These are phyloP conservation scores for Salmacisia buchloeana DNA, from an alignment of 1,284 basidiomycete genomes.

Conservation along the genomic window DNA sequence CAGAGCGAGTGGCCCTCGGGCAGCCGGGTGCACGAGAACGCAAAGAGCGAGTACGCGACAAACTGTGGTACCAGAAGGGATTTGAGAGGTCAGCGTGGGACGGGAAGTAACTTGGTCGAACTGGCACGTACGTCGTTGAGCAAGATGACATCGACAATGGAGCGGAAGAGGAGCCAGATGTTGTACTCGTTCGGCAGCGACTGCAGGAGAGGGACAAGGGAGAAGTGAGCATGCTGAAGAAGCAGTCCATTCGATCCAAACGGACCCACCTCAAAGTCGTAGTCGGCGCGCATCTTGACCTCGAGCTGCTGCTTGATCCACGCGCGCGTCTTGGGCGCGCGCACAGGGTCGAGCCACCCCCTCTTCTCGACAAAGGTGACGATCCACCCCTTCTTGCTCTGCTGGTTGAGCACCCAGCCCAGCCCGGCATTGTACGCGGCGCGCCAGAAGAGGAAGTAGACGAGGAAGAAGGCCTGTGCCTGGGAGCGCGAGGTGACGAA, in stretches of 20 bases:
- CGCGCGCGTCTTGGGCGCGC: conserved; percentile 61
- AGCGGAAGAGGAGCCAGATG: conserved; percentile 82
- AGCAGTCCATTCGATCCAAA: background rate
- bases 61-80: conserved; percentile 59
- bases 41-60: conserved; percentile 88
- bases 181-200: conserved; percentile 44
- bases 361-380: conserved; percentile 70
- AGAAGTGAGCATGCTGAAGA: background rate
- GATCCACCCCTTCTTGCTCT: conserved; percentile 90
- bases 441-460: conserved; percentile 90
- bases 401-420: conserved; percentile 86
- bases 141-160: conserved; percentile 88
- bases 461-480: conserved; percentile 62
- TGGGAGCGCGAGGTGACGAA: conserved; percentile 56
- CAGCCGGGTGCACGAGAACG: conserved; percentile 69
- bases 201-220: background rate
- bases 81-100: background rate
- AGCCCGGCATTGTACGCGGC: conserved; percentile 85
- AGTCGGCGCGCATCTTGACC: conserved; percentile 87
- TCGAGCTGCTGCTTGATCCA: conserved; percentile 83
- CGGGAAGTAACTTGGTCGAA: conserved; percentile 7
- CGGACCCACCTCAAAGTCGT: conserved; percentile 68
- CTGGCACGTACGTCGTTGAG: conserved; percentile 59
- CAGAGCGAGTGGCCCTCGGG: conserved; percentile 63
- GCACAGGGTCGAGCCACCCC: conserved; percentile 79